Conservation (phyloP, 2,329 filamentous ascomycete species). For the Arthrobotrys megalospora region DNA sequence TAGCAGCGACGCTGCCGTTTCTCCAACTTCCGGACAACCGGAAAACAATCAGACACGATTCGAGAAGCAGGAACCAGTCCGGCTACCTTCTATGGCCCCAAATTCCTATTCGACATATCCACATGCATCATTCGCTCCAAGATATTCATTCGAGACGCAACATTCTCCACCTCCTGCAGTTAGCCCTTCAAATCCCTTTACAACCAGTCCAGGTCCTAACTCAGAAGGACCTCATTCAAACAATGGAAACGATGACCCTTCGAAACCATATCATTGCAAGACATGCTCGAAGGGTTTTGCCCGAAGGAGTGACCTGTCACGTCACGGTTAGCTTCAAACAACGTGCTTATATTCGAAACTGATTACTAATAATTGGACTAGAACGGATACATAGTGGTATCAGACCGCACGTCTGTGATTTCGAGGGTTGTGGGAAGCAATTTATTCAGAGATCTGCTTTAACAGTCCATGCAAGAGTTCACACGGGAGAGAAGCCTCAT, state of each 20-base stretch:
- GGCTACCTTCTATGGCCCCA: conserved; percentile 42
- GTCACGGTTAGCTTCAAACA: conserved; percentile 82
- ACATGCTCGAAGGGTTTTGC: conserved; percentile 94
- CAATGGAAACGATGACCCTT: conserved; percentile 67
- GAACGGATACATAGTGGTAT: conserved; percentile 96
- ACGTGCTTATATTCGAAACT: conserved; percentile 1
- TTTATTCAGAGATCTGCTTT: conserved; percentile 97
- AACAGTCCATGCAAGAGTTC: conserved; percentile 94
- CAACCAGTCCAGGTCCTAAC: conserved; percentile 62
- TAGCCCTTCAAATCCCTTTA: conserved; percentile 27
- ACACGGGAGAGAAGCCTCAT: conserved; percentile 98
- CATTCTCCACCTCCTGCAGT: conserved; percentile 67
- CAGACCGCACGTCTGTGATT: conserved; percentile 92
- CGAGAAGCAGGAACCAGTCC: conserved; percentile 40
- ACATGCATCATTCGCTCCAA: conserved; percentile 48
- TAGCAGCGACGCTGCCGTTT: conserved; percentile 66
- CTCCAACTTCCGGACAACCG: conserved; percentile 68
- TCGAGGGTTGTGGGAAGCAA: conserved; percentile 88
- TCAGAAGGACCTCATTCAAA: conserved; percentile 68
- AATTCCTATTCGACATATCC: conserved; percentile 55
- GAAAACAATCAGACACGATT: conserved; percentile 65
- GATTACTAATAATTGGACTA: conserved; percentile 67
- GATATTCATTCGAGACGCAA: conserved; percentile 62
- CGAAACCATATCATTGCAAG: conserved; percentile 88
- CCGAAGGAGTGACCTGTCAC: conserved; percentile 89